Percentiles rank a stretch among this genome's conserved stretches.
Evolutionary conservation across 306 rosid species (phyloP).

Genomic region (Dalbergia cochinchinensis): DNA sequence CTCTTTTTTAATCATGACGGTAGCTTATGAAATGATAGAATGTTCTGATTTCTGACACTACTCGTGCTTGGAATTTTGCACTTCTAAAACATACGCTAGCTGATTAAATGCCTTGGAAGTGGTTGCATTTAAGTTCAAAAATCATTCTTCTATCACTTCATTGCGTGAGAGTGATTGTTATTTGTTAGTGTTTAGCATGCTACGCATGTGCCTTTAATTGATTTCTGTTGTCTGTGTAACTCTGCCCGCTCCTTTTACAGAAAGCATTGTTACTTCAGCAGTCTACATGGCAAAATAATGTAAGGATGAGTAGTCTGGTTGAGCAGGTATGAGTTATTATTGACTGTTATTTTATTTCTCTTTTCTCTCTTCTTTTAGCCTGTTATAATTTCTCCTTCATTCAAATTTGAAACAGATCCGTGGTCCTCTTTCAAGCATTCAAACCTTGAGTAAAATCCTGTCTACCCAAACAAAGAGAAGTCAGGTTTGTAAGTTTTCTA

Average conservation of each 20-base stretch:
- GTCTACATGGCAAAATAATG: constrained; percentile 92
- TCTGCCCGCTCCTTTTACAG: constrained; percentile 55
- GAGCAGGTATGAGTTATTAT: constrained; percentile 70
- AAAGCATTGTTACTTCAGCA: constrained; percentile 92
- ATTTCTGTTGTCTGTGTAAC: not conserved
- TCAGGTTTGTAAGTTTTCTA: constrained; percentile 65
- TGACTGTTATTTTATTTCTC: constrained; percentile 25
- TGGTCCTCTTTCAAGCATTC: constrained; percentile 93
- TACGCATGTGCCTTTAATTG: constrained; percentile 27
- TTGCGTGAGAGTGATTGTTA: not conserved
- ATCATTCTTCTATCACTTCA: constrained; percentile 21
- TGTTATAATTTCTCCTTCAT: constrained; percentile 41
- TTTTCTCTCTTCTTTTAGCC: constrained; percentile 15
- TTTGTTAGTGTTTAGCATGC: constrained; percentile 21
- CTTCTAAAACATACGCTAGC: constrained; percentile 33
- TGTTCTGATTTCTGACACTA: constrained; percentile 15
- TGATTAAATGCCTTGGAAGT: constrained; percentile 36
- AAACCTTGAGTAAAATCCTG: constrained; percentile 86
- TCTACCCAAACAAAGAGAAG: constrained; percentile 76
- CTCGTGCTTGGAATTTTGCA: constrained; percentile 20
- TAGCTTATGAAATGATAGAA: constrained; percentile 26
- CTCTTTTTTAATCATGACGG: not conserved
- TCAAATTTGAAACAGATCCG: constrained; percentile 69
- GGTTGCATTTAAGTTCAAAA: constrained; percentile 17
- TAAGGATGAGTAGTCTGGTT: constrained; percentile 83